phyloP scores from a whole-genome alignment of 106 monocot species.

The Dioscorea alata region DNA sequence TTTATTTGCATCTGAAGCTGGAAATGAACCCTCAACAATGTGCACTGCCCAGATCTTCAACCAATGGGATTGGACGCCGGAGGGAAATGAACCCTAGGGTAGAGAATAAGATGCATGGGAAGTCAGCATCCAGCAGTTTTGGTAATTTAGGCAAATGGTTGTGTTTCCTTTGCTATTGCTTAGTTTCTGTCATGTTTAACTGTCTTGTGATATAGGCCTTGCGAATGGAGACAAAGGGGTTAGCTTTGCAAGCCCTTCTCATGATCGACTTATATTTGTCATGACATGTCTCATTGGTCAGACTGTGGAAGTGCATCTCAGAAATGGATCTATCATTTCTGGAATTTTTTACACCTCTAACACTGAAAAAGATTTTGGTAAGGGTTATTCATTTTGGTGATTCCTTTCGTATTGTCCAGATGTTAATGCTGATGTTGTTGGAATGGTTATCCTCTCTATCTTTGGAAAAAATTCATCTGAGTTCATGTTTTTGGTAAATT shows the following conservation, averaged over 20 bases:
- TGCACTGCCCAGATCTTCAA: constrained; percentile 45
- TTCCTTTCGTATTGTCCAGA: background rate
- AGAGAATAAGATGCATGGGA: constrained; percentile 42
- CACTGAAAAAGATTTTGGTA: constrained; percentile 90
- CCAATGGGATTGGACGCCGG: constrained; percentile 48
- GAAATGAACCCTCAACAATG: constrained; percentile 41
- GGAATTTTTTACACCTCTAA: constrained; percentile 83
- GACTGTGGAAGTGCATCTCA: constrained; percentile 77
- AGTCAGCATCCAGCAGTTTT: constrained; percentile 27
- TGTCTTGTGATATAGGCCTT: constrained; percentile 11
- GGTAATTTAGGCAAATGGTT: constrained; percentile 19
- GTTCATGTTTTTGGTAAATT: background rate
- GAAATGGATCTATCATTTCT: constrained; percentile 85
- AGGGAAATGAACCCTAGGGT: constrained; percentile 32
- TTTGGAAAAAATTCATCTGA: background rate
- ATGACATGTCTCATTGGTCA: constrained; percentile 69
- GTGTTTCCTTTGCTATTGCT: background rate
- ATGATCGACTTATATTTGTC: constrained; percentile 74
- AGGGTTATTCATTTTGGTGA: background rate
- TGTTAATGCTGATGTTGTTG: background rate
- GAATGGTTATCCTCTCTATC: background rate
- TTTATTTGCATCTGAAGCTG: too few relatives aligned
- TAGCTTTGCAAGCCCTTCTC: constrained; percentile 33
- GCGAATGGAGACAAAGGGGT: constrained; percentile 44
- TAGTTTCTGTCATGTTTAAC: background rate